Conservation (phyloP, 176 grass and related monocot genomes). For the Echinochloa phyllopogon region DNA sequence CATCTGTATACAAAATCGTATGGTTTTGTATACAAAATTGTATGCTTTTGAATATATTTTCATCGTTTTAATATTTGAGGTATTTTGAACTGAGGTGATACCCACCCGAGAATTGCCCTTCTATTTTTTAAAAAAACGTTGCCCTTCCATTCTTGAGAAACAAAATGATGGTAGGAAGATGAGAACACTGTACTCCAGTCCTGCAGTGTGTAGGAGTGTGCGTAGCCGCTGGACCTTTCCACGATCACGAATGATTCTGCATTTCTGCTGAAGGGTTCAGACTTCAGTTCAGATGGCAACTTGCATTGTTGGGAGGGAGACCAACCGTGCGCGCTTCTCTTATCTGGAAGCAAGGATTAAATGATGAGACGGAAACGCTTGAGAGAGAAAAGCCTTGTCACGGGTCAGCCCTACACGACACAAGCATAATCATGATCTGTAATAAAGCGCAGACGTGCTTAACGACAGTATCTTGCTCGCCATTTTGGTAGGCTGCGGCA, state of each 20-base stretch:
- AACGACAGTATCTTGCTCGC: neutral
- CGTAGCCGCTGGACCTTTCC: neutral
- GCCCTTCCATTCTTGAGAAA: neutral
- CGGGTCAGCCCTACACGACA: neutral
- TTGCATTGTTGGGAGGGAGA: neutral
- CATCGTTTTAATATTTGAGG: too few relatives aligned
- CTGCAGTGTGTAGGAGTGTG: neutral
- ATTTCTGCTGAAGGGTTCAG: neutral
- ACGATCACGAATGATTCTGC: neutral
- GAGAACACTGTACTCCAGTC: neutral
- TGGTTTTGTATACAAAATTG: too few relatives aligned
- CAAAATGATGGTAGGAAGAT: neutral
- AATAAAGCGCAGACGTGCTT: conserved; percentile 12
- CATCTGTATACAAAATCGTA: too few relatives aligned
- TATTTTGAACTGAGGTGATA: too few relatives aligned
- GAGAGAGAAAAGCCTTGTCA: neutral
- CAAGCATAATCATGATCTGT: neutral
- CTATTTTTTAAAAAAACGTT: neutral
- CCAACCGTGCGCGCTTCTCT: neutral
- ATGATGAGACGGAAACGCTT: neutral
- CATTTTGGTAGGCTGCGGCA: neutral
- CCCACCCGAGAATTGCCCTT: neutral
- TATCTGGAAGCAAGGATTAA: conserved; percentile 5
- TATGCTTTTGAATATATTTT: too few relatives aligned
- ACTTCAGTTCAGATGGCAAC: neutral